phyloP scores from a whole-genome alignment of 805 yeast genomes.

The Saturnispora sekii region DNA sequence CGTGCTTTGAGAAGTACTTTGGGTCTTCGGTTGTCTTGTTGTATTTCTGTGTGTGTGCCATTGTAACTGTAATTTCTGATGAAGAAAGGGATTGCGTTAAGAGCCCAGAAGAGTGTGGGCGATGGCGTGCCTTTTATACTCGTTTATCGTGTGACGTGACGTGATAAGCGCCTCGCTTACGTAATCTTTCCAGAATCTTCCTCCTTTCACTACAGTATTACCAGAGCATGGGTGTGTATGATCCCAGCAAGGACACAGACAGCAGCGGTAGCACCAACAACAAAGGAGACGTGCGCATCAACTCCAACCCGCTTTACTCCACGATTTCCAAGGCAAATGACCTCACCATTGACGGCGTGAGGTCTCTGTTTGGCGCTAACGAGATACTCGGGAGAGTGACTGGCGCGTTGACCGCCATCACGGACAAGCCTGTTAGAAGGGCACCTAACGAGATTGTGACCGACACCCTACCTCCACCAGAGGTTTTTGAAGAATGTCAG shows the following conservation, averaged over 20 bases:
- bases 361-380: slow-evolving; percentile 4
- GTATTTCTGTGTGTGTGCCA: slow-evolving; percentile 81
- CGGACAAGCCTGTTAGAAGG: slow-evolving; percentile 1
- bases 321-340: slow-evolving; percentile 13
- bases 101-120: no score
- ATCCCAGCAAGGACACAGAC: slow-evolving; percentile 3
- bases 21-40: slow-evolving; percentile 41
- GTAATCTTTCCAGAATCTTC: slow-evolving; percentile 1
- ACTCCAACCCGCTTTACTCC: background rate
- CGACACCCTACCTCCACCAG: slow-evolving; percentile 26
- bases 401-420: background rate
- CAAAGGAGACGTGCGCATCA: background rate
- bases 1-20: slow-evolving; percentile 73
- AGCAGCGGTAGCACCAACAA: background rate
- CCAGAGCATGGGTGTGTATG: slow-evolving; percentile 2
- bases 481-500: slow-evolving; percentile 54
- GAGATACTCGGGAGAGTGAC: slow-evolving; percentile 3
- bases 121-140: background rate
- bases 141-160: background rate
- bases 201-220: background rate
- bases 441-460: slow-evolving; percentile 18
- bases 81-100: background rate
- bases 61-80: slow-evolving; percentile 16
- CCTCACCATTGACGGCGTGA: slow-evolving; percentile 9
- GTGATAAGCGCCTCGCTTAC: background rate